Percentiles rank a stretch among this genome's conserved stretches.
phyloP scores from a whole-genome alignment of 768 basidiomycete genomes.

The Trametes sanguinea region DNA sequence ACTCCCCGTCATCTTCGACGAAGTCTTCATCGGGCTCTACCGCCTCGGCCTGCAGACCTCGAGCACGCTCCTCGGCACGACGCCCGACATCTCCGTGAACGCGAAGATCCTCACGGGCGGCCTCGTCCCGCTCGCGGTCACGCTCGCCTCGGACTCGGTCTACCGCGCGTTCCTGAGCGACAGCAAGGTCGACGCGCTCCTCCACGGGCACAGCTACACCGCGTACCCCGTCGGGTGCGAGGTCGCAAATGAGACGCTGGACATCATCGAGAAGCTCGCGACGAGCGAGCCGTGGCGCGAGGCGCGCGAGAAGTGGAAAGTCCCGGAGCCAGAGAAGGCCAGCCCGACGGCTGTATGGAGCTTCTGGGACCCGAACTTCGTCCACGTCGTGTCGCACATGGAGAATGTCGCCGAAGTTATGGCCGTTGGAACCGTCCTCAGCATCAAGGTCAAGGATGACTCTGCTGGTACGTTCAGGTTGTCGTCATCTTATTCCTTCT shows the following conservation, averaged over 20 bases:
- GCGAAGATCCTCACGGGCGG: slow-evolving; percentile 96
- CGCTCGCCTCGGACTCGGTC: slow-evolving; percentile 77
- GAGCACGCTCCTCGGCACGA: slow-evolving; percentile 62
- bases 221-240: slow-evolving; percentile 93
- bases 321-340: slow-evolving; percentile 15
- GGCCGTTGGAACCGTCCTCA: slow-evolving; percentile 85
- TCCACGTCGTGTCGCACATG: slow-evolving; percentile 59
- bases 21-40: slow-evolving; percentile 93
- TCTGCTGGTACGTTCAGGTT: slow-evolving; percentile 45
- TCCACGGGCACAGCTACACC: slow-evolving; percentile 96
- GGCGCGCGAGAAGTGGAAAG: slow-evolving; percentile 63
- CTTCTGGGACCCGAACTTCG: slow-evolving; percentile 81
- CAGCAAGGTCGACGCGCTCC: slow-evolving; percentile 78
- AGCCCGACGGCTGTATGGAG: slow-evolving; percentile 62
- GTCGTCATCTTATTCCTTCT: background rate
- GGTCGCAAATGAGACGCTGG: slow-evolving; percentile 81
- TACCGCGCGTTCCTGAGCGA: slow-evolving; percentile 78
- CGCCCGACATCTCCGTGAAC: slow-evolving; percentile 88
- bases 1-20: slow-evolving; percentile 92
- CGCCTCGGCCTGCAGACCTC: slow-evolving; percentile 76
- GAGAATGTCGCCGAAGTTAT: slow-evolving; percentile 71
- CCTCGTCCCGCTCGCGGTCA: slow-evolving; percentile 81
- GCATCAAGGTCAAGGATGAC: slow-evolving; percentile 68
- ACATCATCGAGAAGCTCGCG: slow-evolving; percentile 56
- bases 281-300: slow-evolving; percentile 56